These are phyloP conservation scores for Astrothelium macrocarpum DNA, from an alignment of 495 filamentous ascomycete genomes.

Conservation along the genomic window DNA sequence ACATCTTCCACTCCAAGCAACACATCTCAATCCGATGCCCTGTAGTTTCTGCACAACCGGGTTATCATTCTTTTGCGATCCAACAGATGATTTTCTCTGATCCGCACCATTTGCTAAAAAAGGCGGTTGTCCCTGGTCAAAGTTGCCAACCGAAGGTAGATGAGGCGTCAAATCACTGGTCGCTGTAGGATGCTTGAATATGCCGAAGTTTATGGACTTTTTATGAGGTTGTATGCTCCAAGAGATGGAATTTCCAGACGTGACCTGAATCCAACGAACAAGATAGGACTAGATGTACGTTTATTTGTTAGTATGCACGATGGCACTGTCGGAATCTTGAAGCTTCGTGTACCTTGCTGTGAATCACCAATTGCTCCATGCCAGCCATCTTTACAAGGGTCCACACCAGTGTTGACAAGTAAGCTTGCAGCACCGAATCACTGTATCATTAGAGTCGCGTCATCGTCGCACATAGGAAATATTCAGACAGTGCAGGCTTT, in stretches of 20 bases:
- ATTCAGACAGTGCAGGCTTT: not conserved
- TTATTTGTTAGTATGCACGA: slow-evolving; percentile 7
- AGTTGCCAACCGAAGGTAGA: slow-evolving; percentile 39
- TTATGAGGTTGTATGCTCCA: slow-evolving; percentile 97
- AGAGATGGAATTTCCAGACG: slow-evolving; percentile 80
- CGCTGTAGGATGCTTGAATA: slow-evolving; percentile 89
- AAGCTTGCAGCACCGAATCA: not conserved
- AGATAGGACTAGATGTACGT: slow-evolving; percentile 67
- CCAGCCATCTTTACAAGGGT: slow-evolving; percentile 53
- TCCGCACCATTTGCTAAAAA: slow-evolving; percentile 12
- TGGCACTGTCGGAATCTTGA: not conserved
- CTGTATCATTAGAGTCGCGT: not conserved
- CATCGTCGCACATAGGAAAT: not conserved
- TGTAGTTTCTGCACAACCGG: slow-evolving; percentile 73
- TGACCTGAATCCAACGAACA: slow-evolving; percentile 90
- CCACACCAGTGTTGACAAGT: not conserved
- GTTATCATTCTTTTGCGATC: slow-evolving; percentile 28
- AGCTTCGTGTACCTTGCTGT: slow-evolving; percentile 69
- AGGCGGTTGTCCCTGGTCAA: slow-evolving; percentile 35
- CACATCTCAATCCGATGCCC: slow-evolving; percentile 71
- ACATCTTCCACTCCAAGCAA: slow-evolving; percentile 88
- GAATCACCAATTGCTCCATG: slow-evolving; percentile 95
- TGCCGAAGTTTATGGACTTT: slow-evolving; percentile 94
- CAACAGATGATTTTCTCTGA: slow-evolving; percentile 1
- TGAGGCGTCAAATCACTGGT: slow-evolving; percentile 41